Evolutionary conservation across 371 early-diverging fungal species (phyloP), one percentile per base, ranked within the genome.

Genomic region (Mucor circinelloides): DNA sequence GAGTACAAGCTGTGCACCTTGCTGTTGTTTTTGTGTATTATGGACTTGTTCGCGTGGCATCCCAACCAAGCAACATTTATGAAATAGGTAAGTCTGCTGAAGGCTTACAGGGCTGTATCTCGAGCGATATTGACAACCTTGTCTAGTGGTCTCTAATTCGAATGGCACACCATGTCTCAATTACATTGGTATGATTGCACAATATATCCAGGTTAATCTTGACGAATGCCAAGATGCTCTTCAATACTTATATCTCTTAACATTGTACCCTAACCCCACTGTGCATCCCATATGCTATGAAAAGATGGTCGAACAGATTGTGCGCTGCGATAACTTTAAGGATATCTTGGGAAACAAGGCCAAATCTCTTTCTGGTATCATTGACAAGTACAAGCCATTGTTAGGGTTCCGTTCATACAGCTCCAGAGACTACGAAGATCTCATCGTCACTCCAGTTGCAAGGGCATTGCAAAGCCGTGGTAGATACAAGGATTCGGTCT

Each of bases 1-100:
- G 84, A 28, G 69, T 91, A 17, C 97, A 98, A 69, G 96, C 95
- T 6, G 90, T 97, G 10, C 98, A 97, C 64, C 90, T 96, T 78
- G 95, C 93, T 28, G 89, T 95, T 52, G 89, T 90, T 1, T 73
- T 95, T 70, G 92, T 90, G 0, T 89, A 92, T 74, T 85, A 90
- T 67, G 93, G 96, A 5, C 64, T 91, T 38, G 78, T 97, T 36
- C 84, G 90, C n/a, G 84, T 93, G 19, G 91, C 95, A 12, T 79
- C 84, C 2, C 73, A 76, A 9, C 67, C 71, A 34, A 31, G 44
- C 2, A 23, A 70, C 17, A 72, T 64, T n/a, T 63, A 65, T 9
- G 75, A 76, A 55, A 38, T 83, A 9, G 58, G 83, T 80, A 80
- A 76, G 79, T 63, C 13, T 40, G 21, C 44, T 2, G n/a, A 19